Percentiles rank a stretch among this genome's conserved stretches.
phyloP scores from a whole-genome alignment of 2,329 filamentous ascomycete genomes.

The Elsinoe australis region DNA sequence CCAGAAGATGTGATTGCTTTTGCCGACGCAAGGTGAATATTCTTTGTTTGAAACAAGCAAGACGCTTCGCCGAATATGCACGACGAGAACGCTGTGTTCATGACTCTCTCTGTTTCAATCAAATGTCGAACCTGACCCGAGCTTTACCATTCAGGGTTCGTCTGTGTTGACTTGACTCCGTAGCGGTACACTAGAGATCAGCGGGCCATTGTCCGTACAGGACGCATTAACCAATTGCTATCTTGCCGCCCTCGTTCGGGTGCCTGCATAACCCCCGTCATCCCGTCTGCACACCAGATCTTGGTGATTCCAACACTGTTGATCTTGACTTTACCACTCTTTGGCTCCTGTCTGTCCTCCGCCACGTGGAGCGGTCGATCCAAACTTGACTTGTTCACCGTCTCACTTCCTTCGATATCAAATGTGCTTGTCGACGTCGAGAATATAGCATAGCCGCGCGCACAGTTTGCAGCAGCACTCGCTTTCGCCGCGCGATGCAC shows the following conservation, averaged over 20 bases:
- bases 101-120: conserved; percentile 15
- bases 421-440: neutral
- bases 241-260: neutral
- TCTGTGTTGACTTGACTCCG: neutral
- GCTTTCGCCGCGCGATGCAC: conserved; percentile 2
- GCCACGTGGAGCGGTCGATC: conserved; percentile 6
- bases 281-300: neutral
- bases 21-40: neutral
- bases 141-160: conserved; percentile 8
- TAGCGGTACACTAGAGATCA: conserved; percentile 11
- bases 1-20: conserved; percentile 1
- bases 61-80: too few relatives aligned
- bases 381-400: conserved; percentile 8
- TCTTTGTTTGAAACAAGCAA: too few relatives aligned
- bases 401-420: too few relatives aligned
- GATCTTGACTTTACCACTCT: neutral
- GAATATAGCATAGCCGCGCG: too few relatives aligned
- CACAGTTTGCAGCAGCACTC: neutral
- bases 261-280: conserved; percentile 10
- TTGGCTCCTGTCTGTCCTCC: neutral
- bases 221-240: conserved; percentile 7
- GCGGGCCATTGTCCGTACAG: conserved; percentile 8
- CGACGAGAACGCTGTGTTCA: too few relatives aligned
- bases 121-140: conserved; percentile 1
- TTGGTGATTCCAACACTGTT: neutral